phyloP scores from a whole-genome alignment of 768 basidiomycete species.

The Termitomyces sp. region DNA sequence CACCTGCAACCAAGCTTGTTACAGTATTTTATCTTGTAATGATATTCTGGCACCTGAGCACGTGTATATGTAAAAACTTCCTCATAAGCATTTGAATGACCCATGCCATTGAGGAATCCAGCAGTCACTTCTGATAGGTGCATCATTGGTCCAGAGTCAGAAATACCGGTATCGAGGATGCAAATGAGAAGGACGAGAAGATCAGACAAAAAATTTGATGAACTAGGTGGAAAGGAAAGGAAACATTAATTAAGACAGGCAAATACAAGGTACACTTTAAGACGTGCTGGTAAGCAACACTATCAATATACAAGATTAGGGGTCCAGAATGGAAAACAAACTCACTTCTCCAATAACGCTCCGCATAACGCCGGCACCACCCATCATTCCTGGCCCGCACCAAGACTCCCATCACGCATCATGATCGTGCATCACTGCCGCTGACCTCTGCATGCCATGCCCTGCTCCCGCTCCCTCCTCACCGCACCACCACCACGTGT shows the following conservation, averaged over 20 bases:
- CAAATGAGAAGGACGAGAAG: constrained; percentile 84
- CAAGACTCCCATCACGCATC: no score
- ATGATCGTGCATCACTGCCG: no score
- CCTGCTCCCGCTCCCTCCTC: no score
- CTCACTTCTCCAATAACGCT: no score
- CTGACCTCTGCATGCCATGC: no score
- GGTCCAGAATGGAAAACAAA: no score
- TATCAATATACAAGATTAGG: constrained; percentile 89
- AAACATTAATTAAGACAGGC: no score
- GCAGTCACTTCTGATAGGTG: constrained; percentile 94
- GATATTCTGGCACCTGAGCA: no score
- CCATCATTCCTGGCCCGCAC: no score
- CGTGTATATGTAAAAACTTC: constrained; percentile 70
- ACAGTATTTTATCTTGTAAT: no score
- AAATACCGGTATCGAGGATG: constrained; percentile 82
- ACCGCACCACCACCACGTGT: no score
- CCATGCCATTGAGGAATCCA: constrained; percentile 84
- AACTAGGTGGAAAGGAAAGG: constrained; percentile 34
- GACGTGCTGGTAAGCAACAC: constrained; percentile 83
- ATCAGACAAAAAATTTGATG: constrained; percentile 91
- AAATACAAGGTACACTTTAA: neutral
- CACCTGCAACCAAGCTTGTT: constrained; percentile 30
- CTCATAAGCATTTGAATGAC: constrained; percentile 84
- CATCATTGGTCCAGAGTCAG: constrained; percentile 84
- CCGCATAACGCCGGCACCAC: no score